Evolutionary conservation across 2,329 filamentous ascomycete genomes (phyloP), one percentile per base, ranked within the genome.

Genomic region (Pestalotiopsis sp.): DNA sequence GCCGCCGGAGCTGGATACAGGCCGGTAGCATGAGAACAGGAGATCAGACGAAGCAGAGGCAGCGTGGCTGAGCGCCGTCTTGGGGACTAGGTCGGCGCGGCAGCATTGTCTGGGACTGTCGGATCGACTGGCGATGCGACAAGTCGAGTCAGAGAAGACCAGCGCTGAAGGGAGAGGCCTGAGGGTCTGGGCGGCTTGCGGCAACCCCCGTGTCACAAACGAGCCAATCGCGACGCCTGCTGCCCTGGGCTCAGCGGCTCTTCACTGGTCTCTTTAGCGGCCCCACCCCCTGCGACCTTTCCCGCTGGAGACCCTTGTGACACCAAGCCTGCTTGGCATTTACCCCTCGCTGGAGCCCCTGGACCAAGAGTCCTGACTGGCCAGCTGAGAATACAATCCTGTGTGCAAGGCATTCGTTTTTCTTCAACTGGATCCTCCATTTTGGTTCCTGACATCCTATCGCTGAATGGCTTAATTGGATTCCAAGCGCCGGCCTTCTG

Each of bases 71-170:
- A 66, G 36, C 36, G 27, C 41, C 17, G 23, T 25, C 23, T 20
- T 59, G 65, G 31, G n/a, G 23, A 31, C 41, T 60, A 17, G 20
- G 49, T 23, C 49, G 57, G 63, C 52, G 63, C 63, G 11, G 41
- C 63, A 66, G 63, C 63, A 57, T 66, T 66, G 63, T 65, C 62
- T 66, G 49, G 64, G 45, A 58, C 75, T 80, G 80, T 81, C 79
- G 76, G 80, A 80, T 81, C 79, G 77, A 70, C 79, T 73, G 73
- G 72, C 70, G 78, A 81, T 81, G 80, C 73, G 75, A 81, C 80
- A 75, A 68, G 67, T 73, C 70, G 71, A 76, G 78, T 79, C 76
- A 68, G 74, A 78, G 72, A 75, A 73, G 73, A 52, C 68, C 25
- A 17, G 71, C 70, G 69, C 65, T n/a, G 45, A 9, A 9, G 45